Evolutionary conservation across 306 rosid genomes (phyloP), one percentile per base, ranked within the genome.

Genomic region (Ormosia emarginata): DNA sequence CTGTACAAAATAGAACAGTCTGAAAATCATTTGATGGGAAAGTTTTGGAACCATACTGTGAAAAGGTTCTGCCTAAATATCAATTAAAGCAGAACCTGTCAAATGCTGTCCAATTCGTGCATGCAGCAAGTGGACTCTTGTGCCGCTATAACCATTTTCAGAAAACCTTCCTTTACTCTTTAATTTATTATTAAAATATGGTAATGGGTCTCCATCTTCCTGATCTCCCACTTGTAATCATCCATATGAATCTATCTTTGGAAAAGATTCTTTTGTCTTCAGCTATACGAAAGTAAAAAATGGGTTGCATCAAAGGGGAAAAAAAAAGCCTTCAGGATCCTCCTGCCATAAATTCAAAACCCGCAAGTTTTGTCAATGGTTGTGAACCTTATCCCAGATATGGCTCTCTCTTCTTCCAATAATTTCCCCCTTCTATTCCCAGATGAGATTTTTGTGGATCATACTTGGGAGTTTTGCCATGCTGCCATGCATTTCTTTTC

Each of bases 271-370:
- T 73, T 58, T 55, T 65, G 90, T 79, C 95, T 90, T 90, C 81
- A 71, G 65, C 81, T 76, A 74, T 68, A 88, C 91, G 83, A 90
- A 90, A 89, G 90, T 85, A 87, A 83, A 81, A 81, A 68, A 53
- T 73, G 82, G 81, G 65, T 89, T 83, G 69, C 62, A 55, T 79
- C 88, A 77, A 17, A 49, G n/a, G 18, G 43, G 13, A 41, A 80
- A 81, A 44, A 44, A 47, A 73, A 39, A 24, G 12, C 37, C 79
- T 34, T 49, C 68, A 15, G 33, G 64, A 24, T 24, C 24, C 24
- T 24, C 24, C 24, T 24, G 24, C 24, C 24, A 24, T 24, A 24
- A 24, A 24, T 24, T 24, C 24, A 24, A 24, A 24, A 0, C 24
- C 24, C 24, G 1, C 24, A 24, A 74, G 43, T 55, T 73, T 71